phyloP scores from a whole-genome alignment of 2,329 filamentous ascomycete species.

The Penicillium sp. region DNA sequence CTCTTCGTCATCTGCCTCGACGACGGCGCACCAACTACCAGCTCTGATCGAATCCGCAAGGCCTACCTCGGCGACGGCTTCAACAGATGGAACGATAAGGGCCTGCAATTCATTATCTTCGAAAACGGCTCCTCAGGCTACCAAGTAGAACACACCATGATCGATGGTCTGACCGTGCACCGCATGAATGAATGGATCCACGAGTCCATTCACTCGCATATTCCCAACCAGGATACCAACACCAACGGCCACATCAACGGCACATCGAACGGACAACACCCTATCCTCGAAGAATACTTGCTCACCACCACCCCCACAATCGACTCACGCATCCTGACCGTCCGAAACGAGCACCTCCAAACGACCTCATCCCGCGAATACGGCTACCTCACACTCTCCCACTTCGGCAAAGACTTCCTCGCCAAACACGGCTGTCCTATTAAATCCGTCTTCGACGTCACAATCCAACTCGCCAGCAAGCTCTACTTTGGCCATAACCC shows the following conservation, averaged over 20 bases:
- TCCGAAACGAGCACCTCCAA: background rate
- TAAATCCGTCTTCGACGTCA: conserved; percentile 7
- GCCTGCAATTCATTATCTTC: background rate
- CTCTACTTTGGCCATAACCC: conserved; percentile 7
- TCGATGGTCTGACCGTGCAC: conserved; percentile 5
- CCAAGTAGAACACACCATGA: conserved; percentile 6
- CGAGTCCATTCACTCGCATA: conserved; percentile 2
- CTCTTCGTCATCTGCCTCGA: conserved; percentile 5
- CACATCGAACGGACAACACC: background rate
- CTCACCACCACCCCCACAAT: background rate
- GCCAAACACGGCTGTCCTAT: conserved; percentile 1
- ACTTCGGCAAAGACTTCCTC: conserved; percentile 7
- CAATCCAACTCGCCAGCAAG: conserved; percentile 7
- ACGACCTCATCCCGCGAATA: conserved; percentile 1
- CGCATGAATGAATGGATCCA: conserved; percentile 7
- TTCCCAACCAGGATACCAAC: background rate
- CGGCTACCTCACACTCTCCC: background rate
- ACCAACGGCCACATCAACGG: background rate
- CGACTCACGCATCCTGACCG: background rate
- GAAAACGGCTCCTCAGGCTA: conserved; percentile 5
- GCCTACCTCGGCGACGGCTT: conserved; percentile 7
- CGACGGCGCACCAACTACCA: conserved; percentile 2
- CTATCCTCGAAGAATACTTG: background rate
- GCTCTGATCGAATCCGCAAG: conserved; percentile 2
- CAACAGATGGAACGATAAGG: conserved; percentile 8